phyloP scores from a whole-genome alignment of 1,139 yeast genomes.

The Nakaseomyces delphensis region DNA sequence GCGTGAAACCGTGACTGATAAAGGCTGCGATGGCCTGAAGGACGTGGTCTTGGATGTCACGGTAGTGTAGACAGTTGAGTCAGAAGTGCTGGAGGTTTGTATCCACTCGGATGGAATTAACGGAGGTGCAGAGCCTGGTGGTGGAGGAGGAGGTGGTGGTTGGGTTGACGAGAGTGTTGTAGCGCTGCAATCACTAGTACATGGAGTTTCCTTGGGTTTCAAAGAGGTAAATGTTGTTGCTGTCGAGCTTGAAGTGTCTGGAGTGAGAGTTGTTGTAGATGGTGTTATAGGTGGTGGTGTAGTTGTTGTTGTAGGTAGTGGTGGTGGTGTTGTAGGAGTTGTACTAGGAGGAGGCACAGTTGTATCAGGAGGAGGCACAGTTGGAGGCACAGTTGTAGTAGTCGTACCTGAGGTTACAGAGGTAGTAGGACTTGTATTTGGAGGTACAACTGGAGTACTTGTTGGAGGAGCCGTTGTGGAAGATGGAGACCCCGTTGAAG shows the following conservation, averaged over 20 bases:
- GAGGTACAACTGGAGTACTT: neutral
- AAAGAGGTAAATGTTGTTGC: neutral
- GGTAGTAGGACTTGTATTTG: neutral
- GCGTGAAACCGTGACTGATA: neutral
- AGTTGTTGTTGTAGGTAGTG: neutral
- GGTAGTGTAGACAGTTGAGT: neutral
- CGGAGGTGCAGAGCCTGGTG: neutral
- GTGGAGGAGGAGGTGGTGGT: neutral
- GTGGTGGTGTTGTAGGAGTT: slow-evolving; percentile 1
- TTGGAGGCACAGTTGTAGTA: neutral
- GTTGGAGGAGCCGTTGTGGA: neutral
- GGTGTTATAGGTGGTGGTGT: neutral
- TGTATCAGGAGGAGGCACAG: neutral
- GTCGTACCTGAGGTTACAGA: neutral
- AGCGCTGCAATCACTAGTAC: neutral
- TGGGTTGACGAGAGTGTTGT: too few species aligned
- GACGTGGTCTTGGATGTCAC: neutral
- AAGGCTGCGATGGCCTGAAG: neutral
- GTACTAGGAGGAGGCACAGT: neutral
- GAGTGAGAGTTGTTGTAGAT: neutral
- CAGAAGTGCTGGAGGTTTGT: neutral
- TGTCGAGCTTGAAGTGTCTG: neutral
- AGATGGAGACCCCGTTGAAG: neutral
- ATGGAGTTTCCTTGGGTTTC: neutral
- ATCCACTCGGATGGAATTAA: slow-evolving; percentile 1